Conservation (phyloP, 257 asterid species). For the Apocynum venetum region DNA sequence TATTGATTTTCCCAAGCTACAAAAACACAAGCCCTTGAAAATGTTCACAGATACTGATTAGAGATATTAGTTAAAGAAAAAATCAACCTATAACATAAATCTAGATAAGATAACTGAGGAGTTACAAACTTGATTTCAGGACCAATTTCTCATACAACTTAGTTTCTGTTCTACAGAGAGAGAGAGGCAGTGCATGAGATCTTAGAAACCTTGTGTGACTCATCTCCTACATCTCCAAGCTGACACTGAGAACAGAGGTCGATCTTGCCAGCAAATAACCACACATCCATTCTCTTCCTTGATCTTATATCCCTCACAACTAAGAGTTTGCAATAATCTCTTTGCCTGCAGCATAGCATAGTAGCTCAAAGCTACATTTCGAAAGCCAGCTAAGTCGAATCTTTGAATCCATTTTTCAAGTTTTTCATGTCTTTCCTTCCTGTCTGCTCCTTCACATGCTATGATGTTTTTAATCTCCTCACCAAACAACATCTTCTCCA, state of each 20-base stretch:
- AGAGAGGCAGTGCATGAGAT: not conserved
- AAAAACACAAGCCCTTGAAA: not conserved
- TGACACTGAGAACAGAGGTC: conserved; percentile 73
- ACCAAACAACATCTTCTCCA: conserved; percentile 81
- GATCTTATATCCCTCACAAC: conserved; percentile 86
- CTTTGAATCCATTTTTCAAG: conserved; percentile 82
- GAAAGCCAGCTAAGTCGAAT: conserved; percentile 61
- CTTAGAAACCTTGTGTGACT: not conserved
- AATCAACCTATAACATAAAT: not conserved
- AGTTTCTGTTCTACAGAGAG: not conserved
- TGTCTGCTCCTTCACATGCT: conserved; percentile 78
- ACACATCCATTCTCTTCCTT: conserved; percentile 74
- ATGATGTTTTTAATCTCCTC: conserved; percentile 85
- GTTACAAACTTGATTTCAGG: not conserved
- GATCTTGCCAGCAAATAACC: conserved; percentile 93
- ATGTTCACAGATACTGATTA: not conserved
- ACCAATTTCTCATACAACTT: not conserved
- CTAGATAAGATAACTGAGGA: not conserved
- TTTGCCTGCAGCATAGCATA: conserved; percentile 86
- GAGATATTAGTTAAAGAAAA: not conserved
- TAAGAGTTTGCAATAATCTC: conserved; percentile 58
- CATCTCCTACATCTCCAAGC: conserved; percentile 85
- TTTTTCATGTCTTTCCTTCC: conserved; percentile 86
- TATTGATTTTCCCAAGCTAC: not conserved
- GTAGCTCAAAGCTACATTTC: conserved; percentile 65